Evolutionary conservation across 140 eudicot genomes (phyloP), one percentile per base, ranked within the genome.

Genomic region (Bidens hawaiensis): DNA sequence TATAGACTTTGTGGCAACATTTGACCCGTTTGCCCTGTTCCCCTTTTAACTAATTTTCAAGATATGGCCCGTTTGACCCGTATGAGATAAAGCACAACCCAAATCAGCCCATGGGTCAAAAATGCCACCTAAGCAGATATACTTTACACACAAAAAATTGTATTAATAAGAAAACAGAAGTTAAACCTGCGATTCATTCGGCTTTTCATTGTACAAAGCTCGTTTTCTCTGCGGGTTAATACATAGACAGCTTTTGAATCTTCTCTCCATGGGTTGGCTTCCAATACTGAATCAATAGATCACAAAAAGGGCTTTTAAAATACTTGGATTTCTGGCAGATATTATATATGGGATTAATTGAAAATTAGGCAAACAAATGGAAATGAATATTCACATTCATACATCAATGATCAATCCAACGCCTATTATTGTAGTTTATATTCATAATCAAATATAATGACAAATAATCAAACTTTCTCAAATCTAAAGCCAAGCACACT

Each of bases 211-310:
- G 99, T 93, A 76, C 99, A 93, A 27, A 93, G 78, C 65, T 93
- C 88, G 84, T 93, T 93, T 73, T 88, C 96, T 67, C 78, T 82
- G 65, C 82, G 94, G 26, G 99, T 93, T 58, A 93, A 78, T 31
- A 93, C 97, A 81, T 93, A 93, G n/a, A 93, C 99, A 17, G 99
- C 78, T 76, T 93, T 93, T 54, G 96, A 61, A 64, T 83, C 48
- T 79, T 83, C 99, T 67, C 95, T 84, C 99, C 99, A 93, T 53
- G 97, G 99, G 42, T 93, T 93, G 60, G 90, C 79, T 67, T 93
- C 99, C 78, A 88, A 46, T 22, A 93, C 99, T 93, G 80, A 52
- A 60, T 33, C 46, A 73, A 73, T 45, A 55, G 9, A 58, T 30
- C 53, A 13, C 11, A 63, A 57, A 57, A 57, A 31, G 30, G 30